phyloP scores from a whole-genome alignment of 371 early-diverging fungal genomes.

The Saksenaea vasiformis region DNA sequence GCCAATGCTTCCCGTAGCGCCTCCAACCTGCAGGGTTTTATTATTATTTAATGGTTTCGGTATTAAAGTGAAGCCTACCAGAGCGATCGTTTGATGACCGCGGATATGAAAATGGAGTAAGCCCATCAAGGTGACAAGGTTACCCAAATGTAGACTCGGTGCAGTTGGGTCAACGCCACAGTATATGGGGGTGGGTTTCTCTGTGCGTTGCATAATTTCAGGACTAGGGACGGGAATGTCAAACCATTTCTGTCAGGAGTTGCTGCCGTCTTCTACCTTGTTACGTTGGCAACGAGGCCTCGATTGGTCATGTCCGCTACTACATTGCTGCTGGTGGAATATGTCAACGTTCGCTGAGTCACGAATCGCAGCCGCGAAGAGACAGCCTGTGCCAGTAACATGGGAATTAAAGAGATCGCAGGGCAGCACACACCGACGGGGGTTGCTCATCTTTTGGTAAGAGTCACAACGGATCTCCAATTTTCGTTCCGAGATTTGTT shows the following conservation, averaged over 20 bases:
- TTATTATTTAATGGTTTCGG: too few relatives aligned
- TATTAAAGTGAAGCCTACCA: conserved; percentile 52
- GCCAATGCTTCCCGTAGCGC: conserved; percentile 94
- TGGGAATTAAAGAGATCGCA: not conserved
- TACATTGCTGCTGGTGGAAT: conserved; percentile 24
- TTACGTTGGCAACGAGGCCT: conserved; percentile 38
- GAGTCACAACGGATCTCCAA: too few relatives aligned
- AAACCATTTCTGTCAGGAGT: not conserved
- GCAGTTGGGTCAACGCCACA: conserved; percentile 97
- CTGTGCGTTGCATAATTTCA: conserved; percentile 47
- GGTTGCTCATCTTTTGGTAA: not conserved
- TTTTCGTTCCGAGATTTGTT: too few relatives aligned
- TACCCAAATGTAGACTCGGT: conserved; percentile 87
- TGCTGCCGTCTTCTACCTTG: conserved; percentile 23
- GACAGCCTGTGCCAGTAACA: not conserved
- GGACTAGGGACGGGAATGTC: conserved; percentile 32
- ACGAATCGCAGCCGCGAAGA: not conserved
- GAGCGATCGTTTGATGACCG: conserved; percentile 85
- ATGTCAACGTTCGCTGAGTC: not conserved
- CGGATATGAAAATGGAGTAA: conserved; percentile 81
- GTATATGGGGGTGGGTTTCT: conserved; percentile 68
- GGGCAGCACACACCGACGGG: not conserved
- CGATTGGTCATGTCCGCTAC: conserved; percentile 38
- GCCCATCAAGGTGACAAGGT: conserved; percentile 83
- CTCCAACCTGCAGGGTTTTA: conserved; percentile 67